Base-by-base conservation (phyloP, 2,329 filamentous ascomycete species). In the Fusarium caatingaense region DNA sequence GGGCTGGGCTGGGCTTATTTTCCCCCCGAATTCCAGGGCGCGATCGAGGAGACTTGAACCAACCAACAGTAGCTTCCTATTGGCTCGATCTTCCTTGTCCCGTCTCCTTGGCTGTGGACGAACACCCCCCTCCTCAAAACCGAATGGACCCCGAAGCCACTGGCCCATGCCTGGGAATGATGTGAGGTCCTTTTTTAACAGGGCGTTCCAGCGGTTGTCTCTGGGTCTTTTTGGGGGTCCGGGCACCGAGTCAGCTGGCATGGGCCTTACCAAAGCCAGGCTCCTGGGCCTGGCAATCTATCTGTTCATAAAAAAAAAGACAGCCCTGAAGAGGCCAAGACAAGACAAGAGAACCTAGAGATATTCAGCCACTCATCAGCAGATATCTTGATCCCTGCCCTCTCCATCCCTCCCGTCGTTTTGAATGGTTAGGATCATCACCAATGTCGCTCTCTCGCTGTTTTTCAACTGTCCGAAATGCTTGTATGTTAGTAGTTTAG, bases 91-190 rank as follows among this genome's bases (percentile, higher is more conserved):
- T 34, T 42, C 47, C 51, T 49, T 42, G 49, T 70, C 54, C 72
- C 72, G 61, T 72, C 70, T 72, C 72, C 72, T 63, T 69, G 72
- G 72, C 58, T 53, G 62, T 67, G 72, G 72, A 68, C 45, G 67
- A 51, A 64, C 46, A 66, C 69, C 68, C 58, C 57, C 49, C 59
- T 37, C 51, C 56, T 51, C 56, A 28, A 64, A 46, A 48, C n/a
- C n/a, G 32, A 64, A 42, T 51, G 47, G 49, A 63, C 48, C 58
- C 42, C 60, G 60, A 64, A 45, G 60, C 61, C 58, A 64, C 44
- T 62, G 16, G 18, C 34, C 34, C 18, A 37, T 11, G 34, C 34
- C 18, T 37, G 34, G 18, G 18, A 37, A 37, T 37, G 34, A 37
- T 37, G 18, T 37, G 34, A n/a, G 34, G 34, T 37, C 23, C 41